These are phyloP conservation scores for Xenosphaeropsis pyriputrescens DNA, from an alignment of 2,329 filamentous ascomycete genomes.

Conservation along the genomic window DNA sequence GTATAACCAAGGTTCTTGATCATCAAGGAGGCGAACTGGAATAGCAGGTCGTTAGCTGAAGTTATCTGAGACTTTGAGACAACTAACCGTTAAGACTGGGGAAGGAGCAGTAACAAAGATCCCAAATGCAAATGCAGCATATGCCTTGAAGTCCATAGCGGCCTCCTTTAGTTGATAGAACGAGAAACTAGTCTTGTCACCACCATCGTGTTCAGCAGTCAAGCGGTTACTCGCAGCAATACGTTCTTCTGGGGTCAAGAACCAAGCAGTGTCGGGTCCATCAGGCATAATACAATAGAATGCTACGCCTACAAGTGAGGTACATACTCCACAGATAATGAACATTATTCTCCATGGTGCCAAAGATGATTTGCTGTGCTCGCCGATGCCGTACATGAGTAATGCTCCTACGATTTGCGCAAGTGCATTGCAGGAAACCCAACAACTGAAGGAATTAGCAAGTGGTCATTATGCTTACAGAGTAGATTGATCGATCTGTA, in stretches of 20 bases:
- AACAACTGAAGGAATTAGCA: slow-evolving; percentile 2
- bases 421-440: slow-evolving; percentile 6
- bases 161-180: slow-evolving; percentile 28
- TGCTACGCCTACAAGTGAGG: slow-evolving; percentile 17
- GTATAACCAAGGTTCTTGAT: slow-evolving; percentile 25
- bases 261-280: slow-evolving; percentile 25
- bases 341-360: slow-evolving; percentile 48
- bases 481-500: no score
- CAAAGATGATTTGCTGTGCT: slow-evolving; percentile 31
- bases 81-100: no score
- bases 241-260: slow-evolving; percentile 33
- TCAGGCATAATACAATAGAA: slow-evolving; percentile 19
- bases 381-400: slow-evolving; percentile 35
- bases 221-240: slow-evolving; percentile 37
- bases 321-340: slow-evolving; percentile 29
- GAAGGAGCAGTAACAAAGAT: background rate
- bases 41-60: no score
- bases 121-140: slow-evolving; percentile 18
- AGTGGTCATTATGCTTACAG: background rate
- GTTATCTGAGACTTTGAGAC: no score
- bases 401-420: slow-evolving; percentile 27
- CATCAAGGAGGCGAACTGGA: slow-evolving; percentile 22
- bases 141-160: slow-evolving; percentile 19
- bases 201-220: slow-evolving; percentile 37
- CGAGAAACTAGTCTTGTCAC: slow-evolving; percentile 35